Conservation (phyloP, 257 asterid genomes). For the Solanum sejunctum region DNA sequence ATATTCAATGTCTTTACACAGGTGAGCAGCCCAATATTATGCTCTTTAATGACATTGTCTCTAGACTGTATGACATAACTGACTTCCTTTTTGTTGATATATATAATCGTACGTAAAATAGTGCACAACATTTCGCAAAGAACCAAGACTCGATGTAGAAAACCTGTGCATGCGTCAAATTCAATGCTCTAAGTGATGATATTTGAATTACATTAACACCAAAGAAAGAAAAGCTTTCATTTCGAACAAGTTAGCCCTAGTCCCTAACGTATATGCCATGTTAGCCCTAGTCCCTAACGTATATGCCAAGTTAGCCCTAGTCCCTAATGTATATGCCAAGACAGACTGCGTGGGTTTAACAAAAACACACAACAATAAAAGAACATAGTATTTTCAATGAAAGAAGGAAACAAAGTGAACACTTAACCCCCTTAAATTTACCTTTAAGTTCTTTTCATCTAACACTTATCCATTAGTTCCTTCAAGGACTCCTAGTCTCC, state of each 20-base stretch:
- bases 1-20: neutral
- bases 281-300: too few relatives aligned
- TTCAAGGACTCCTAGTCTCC: neutral
- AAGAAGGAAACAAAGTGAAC: neutral
- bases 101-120: neutral
- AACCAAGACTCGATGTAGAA: neutral
- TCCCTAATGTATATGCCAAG: too few relatives aligned
- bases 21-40: neutral
- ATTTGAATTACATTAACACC: neutral
- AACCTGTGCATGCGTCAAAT: neutral
- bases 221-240: neutral
- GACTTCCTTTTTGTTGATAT: neutral
- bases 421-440: neutral
- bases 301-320: too few relatives aligned
- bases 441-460: neutral
- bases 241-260: neutral
- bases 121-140: neutral
- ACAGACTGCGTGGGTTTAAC: neutral
- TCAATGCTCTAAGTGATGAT: neutral
- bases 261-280: neutral
- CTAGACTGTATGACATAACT: neutral
- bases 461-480: neutral
- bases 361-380: neutral
- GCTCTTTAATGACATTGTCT: neutral
- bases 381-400: neutral